Conservation (phyloP, 1,284 basidiomycete species). For the Rhodotorula sp. region DNA sequence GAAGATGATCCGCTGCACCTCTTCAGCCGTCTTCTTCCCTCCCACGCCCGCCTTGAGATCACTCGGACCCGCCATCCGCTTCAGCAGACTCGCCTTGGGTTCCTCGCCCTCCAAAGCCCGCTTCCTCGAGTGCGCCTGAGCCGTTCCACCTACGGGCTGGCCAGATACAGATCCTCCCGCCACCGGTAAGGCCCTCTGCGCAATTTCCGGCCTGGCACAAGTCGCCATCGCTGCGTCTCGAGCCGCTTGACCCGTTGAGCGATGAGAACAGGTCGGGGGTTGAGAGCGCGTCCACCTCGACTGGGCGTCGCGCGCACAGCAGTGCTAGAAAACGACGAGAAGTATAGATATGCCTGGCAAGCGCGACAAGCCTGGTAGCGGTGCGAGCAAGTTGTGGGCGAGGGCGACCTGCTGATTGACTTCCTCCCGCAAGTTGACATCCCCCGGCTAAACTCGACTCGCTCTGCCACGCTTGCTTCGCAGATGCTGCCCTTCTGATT, state of each 20-base stretch:
- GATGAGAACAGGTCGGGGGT: too few species aligned
- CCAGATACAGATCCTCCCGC: too few species aligned
- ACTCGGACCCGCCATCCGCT: conserved; percentile 36
- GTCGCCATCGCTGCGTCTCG: too few species aligned
- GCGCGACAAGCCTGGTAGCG: background rate
- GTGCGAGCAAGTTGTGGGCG: background rate
- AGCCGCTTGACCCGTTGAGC: too few species aligned
- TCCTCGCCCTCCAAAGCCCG: background rate
- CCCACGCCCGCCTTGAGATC: conserved; percentile 42
- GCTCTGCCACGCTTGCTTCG: too few species aligned
- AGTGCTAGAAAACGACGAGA: too few species aligned
- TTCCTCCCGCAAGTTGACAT: background rate
- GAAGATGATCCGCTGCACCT: conserved; percentile 37
- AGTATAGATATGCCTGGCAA: too few species aligned
- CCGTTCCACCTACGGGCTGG: background rate
- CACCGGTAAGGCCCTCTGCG: too few species aligned
- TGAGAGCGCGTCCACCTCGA: too few species aligned
- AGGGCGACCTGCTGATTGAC: background rate
- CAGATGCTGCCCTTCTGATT: too few species aligned
- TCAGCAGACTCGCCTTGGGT: conserved; percentile 20
- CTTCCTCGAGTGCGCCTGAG: background rate
- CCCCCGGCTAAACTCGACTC: background rate
- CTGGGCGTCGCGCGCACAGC: too few species aligned
- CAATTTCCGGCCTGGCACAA: too few species aligned
- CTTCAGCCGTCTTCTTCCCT: conserved; percentile 14